Evolutionary conservation across 371 early-diverging fungal species (phyloP).

Genomic region (Mucor irregularis): DNA sequence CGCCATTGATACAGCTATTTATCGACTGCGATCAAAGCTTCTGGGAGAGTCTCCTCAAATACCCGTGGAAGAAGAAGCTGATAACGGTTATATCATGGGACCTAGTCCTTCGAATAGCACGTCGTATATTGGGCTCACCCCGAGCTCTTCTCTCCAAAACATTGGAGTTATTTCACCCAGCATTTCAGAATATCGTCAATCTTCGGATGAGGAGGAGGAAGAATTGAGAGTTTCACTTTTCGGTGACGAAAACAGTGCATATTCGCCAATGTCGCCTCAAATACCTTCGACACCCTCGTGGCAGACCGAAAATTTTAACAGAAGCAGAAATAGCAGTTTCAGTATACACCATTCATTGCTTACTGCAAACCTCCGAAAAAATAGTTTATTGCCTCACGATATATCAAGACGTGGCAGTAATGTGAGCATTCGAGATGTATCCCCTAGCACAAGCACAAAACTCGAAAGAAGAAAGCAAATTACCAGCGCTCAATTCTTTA

Average conservation of each 20-base stretch:
- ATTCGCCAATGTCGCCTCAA: neutral
- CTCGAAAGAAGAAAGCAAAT: constrained; percentile 18
- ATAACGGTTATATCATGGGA: neutral
- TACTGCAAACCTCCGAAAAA: neutral
- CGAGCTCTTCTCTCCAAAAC: neutral
- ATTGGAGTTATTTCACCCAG: too few species aligned
- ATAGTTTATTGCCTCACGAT: constrained; percentile 3
- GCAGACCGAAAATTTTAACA: constrained; percentile 1
- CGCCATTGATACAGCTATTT: constrained; percentile 71
- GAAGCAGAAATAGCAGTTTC: too few species aligned
- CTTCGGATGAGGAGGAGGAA: neutral
- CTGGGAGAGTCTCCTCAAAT: constrained; percentile 1
- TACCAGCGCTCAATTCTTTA: constrained; percentile 17
- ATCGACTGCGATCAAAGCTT: constrained; percentile 15
- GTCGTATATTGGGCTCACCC: neutral
- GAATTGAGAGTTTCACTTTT: neutral
- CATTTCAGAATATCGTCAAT: neutral
- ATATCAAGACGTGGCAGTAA: constrained; percentile 7
- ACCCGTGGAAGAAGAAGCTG: neutral
- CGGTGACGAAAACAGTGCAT: neutral
- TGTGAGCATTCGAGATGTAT: constrained; percentile 2
- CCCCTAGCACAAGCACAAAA: constrained; percentile 3
- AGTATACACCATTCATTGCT: neutral
- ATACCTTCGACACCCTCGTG: constrained; percentile 11
- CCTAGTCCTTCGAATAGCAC: neutral